Conservation (phyloP, 345 rosid genomes). For the Acer negundo region DNA sequence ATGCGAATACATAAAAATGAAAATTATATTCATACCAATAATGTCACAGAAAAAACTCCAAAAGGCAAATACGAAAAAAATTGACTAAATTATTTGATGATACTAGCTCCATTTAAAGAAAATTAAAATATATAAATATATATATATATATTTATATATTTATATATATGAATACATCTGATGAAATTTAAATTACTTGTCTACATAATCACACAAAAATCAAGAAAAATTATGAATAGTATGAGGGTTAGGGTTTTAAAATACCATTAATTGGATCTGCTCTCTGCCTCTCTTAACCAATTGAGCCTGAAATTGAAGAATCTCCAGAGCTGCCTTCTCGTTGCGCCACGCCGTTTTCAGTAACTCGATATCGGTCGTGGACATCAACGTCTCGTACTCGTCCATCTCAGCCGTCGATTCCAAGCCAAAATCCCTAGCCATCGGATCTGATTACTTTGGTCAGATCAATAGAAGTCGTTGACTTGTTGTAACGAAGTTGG, state of each 20-base stretch:
- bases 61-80: too few species aligned
- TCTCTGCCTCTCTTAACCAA: constrained; percentile 18
- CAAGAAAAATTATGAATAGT: too few species aligned
- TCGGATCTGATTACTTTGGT: constrained; percentile 14
- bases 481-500: not conserved
- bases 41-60: too few species aligned
- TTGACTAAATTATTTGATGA: too few species aligned
- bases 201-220: too few species aligned
- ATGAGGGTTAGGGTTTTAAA: not conserved
- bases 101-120: too few species aligned
- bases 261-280: constrained; percentile 16
- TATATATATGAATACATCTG: too few species aligned
- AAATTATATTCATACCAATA: too few species aligned
- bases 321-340: constrained; percentile 20
- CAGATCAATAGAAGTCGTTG: not conserved
- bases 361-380: constrained; percentile 14
- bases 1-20: too few species aligned
- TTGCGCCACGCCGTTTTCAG: constrained; percentile 13
- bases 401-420: constrained; percentile 22
- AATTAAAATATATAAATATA: too few species aligned
- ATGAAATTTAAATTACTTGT: too few species aligned
- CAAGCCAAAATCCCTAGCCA: constrained; percentile 36
- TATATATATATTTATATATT: too few species aligned
- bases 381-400: constrained; percentile 18
- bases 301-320: constrained; percentile 10